phyloP scores from a whole-genome alignment of 2,329 filamentous ascomycete species.

The Aspergillus hortae region DNA sequence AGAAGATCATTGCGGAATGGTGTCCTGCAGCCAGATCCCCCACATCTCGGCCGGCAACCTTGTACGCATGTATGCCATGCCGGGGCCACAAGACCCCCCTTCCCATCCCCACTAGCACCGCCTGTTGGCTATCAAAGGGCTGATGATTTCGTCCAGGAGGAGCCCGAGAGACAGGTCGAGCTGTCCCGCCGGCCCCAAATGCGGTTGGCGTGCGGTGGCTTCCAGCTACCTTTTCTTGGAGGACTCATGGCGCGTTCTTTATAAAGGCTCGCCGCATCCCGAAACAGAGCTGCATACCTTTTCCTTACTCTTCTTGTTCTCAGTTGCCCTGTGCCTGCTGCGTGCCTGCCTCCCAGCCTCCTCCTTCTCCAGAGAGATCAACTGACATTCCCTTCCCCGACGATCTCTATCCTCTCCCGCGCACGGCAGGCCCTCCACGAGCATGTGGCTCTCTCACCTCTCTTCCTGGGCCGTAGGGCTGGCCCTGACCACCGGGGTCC shows the following conservation, averaged over 20 bases:
- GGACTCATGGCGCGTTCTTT: background rate
- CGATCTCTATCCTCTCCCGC: background rate
- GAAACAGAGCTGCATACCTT: background rate
- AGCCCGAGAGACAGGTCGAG: background rate
- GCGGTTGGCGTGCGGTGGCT: background rate
- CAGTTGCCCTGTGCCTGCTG: background rate
- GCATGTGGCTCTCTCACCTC: constrained; percentile 8
- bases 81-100: background rate
- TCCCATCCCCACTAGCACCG: constrained; percentile 1
- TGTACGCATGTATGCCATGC: background rate
- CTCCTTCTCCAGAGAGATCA: background rate
- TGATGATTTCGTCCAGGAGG: constrained; percentile 3
- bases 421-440: background rate
- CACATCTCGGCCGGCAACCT: constrained; percentile 1
- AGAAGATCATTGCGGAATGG: constrained; percentile 2
- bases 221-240: background rate
- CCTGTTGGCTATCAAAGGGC: constrained; percentile 7
- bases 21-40: constrained; percentile 4
- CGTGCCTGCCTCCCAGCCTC: constrained; percentile 6
- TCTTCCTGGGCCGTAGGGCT: constrained; percentile 5
- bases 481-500: constrained; percentile 9
- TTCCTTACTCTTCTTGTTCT: background rate
- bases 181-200: constrained; percentile 2
- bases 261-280: constrained; percentile 10
- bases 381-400: constrained; percentile 2